Base-by-base conservation (phyloP, 768 basidiomycete species). In the Naganishia onofrii region DNA sequence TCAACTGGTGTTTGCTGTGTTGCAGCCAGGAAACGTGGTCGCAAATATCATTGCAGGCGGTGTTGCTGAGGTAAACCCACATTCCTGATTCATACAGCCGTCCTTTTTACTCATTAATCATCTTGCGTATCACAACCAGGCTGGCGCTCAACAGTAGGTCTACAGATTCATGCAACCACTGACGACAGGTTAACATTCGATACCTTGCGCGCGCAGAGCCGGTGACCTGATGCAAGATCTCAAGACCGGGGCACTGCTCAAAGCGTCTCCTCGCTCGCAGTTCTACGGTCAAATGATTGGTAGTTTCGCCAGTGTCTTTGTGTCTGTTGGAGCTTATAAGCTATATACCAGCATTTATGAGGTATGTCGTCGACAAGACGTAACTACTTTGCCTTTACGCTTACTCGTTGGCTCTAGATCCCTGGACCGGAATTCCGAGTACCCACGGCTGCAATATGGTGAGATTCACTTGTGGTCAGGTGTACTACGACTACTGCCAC, bases 181-280 rank as follows among this genome's bases (percentile, higher is more conserved):
- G 6, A 26, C 53, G n/a, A 57, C 54, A 10, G 8, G 3, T 48
- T 21, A 53, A 66, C 10, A 36, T 46, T 46, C 23, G 26, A 32
- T 19, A 9, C 29, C 34, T 32, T n/a, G 9, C 6, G 31, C 54
- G 7, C 54, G 7, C 73, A 93, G 91, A 80, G 93, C 94, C 8
- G 95, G 93, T 19, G 95, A 98, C 78, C 86, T 97, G 10, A 97
- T 98, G 95, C 95, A 98, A 83, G 95, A 98, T 81, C 83, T 98
- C 70, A 98, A 98, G 83, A 96, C 95, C 2, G 95, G 95, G 0
- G 92, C 96, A 80, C 83, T 98, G n/a, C 86, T 92, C 67, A 86
- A 85, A 72, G 93, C 93, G 10, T 94, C 93, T 28, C 95, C 95
- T 56, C 85, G 92, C 75, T 92, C 92, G 1, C 95, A 95, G 77